Evolutionary conservation across 106 monocot genomes (phyloP), one percentile per base, ranked within the genome.

Genomic region (Platanthera guangdongensis): DNA sequence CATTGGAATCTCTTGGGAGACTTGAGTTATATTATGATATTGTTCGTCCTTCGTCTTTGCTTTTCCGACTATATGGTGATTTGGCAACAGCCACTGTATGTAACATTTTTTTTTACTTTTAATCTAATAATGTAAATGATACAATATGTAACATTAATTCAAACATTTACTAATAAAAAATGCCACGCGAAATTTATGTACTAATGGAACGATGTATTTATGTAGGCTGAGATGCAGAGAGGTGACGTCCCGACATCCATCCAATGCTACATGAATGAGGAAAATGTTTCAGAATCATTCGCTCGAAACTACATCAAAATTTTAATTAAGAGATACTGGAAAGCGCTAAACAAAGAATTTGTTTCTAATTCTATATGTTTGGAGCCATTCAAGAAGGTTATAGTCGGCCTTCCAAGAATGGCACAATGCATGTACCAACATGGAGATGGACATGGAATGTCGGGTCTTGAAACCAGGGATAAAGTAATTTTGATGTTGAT

Each of bases 231-330:
- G 75, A 5, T 79, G 9, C 46, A 72, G 8, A 57, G 71, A 21
- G 76, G 76, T 7, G 81, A 81, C 18, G 59, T 76, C 7, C 49
- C 52, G 13, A 79, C 68, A 46, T 55, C 70, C 28, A 83, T 83
- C 25, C 79, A 79, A 47, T 83, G 83, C 25, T 75, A 83, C 67
- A 83, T 83, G 83, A 12, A 79, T 21, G 79, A 83, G 51, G 75
- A 71, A 22, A 54, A 47, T 5, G 75, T 76, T 18, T 71, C 79
- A 60, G 83, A 83, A 19, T 25, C 0, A 50, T 49, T 10, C 19
- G 77, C 74, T 30, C 65, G 74, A 5, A 30, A 78, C 2, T 45
- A 55, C 53, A 74, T 83, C 18, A 78, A 48, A 70, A 15, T 45
- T 70, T 70, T 78, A 68, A 70, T 78, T 6, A 54, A 4, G n/a